A percentile compares a stretch with the other conserved stretches of the same genome.
Evolutionary conservation across 345 rosid species (phyloP).

Genomic region (Cardiospermum halicacabum): DNA sequence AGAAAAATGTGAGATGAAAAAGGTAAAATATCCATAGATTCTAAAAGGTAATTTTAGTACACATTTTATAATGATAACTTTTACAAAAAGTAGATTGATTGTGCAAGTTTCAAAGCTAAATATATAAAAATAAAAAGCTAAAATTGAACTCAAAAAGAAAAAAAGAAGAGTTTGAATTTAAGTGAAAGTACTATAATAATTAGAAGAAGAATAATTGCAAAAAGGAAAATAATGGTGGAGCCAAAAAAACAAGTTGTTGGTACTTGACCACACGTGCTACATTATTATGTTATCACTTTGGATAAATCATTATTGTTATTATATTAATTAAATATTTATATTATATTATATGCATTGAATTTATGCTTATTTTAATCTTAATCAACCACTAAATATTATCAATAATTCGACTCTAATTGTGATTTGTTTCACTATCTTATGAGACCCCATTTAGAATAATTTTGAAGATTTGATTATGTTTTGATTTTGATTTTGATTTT

Average conservation of each 20-base stretch:
- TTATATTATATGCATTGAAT: not conserved
- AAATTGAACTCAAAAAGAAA: not conserved
- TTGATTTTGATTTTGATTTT: no score
- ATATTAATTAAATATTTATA: no score
- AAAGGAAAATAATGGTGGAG: not conserved
- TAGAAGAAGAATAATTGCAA: not conserved
- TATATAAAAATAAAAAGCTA: not conserved
- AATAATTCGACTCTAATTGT: no score
- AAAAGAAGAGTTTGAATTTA: no score
- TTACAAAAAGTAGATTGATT: not conserved
- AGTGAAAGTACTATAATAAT: no score
- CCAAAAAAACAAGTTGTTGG: slow-evolving; percentile 11
- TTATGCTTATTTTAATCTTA: slow-evolving; percentile 1
- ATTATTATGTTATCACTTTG: slow-evolving; percentile 11
- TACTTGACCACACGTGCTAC: slow-evolving; percentile 20
- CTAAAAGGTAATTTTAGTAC: not conserved
- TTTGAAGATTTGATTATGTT: no score
- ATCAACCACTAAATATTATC: slow-evolving; percentile 2
- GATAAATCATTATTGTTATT: no score
- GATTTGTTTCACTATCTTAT: no score
- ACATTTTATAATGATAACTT: not conserved
- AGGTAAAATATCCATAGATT: no score
- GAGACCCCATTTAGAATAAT: no score
- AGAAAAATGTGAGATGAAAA: no score
- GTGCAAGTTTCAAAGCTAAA: not conserved